Percentiles rank a stretch among this genome's conserved stretches.
Conservation (phyloP, 164 flowering plant genomes). For the Cinnamomum chago region DNA sequence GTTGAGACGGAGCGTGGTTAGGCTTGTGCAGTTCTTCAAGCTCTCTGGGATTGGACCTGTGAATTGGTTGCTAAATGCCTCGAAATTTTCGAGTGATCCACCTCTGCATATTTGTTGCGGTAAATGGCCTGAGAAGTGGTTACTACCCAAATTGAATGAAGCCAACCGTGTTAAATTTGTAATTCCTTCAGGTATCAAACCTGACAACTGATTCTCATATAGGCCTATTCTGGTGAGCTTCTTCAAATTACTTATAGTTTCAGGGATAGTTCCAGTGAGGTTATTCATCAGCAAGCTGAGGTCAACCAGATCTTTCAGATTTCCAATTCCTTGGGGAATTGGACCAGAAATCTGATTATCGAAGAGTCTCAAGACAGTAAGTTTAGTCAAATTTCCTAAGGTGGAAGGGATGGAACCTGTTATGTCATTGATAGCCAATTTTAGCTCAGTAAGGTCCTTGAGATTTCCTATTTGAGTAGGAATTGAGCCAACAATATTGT, state of each 20-base stretch:
- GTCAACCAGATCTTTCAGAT: neutral
- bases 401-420: slow-evolving; percentile 4
- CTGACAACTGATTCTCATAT: neutral
- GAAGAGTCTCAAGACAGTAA: neutral
- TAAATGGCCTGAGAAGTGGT: slow-evolving; percentile 21
- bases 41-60: slow-evolving; percentile 24
- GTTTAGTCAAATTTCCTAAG: neutral
- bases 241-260: neutral
- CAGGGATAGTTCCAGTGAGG: slow-evolving; percentile 3
- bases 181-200: neutral
- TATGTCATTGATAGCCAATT: neutral
- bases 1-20: slow-evolving; percentile 19
- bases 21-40: slow-evolving; percentile 19
- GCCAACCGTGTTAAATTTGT: neutral
- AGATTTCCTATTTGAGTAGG: slow-evolving; percentile 20
- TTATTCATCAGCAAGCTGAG: slow-evolving; percentile 3
- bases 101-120: slow-evolving; percentile 18
- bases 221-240: slow-evolving; percentile 6
- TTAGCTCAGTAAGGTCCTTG: neutral
- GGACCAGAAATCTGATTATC: slow-evolving; percentile 3
- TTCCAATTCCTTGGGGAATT: neutral
- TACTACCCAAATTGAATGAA: slow-evolving; percentile 13
- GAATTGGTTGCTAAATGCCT: slow-evolving; percentile 14
- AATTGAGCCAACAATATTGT: slow-evolving; percentile 16
- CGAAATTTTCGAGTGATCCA: slow-evolving; percentile 10